Evolutionary conservation across 495 filamentous ascomycete species (phyloP), one percentile per base, ranked within the genome.

Genomic region (Choiromyces venosus): DNA sequence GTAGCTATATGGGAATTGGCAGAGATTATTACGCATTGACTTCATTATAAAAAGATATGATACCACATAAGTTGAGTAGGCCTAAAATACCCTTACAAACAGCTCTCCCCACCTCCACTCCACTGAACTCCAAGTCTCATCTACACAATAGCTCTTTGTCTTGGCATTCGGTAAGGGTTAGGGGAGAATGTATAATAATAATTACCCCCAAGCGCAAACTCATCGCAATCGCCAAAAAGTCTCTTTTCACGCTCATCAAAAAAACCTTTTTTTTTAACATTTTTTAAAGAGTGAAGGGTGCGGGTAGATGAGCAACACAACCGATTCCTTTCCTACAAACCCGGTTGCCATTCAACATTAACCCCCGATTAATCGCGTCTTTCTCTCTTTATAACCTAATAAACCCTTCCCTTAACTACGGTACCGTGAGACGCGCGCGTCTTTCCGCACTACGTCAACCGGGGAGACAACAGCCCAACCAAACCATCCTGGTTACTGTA

Each of bases 1-100:
- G 25, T 7, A 61, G 25, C 33, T 4, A 61, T 61, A 61, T 61
- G 33, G 10, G 52, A 83, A 84, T 37, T 86, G 84, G 46, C 39
- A 74, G 18, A 67, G 66, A 40, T 67, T 40, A 29, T 33, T 14
- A 1, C n/a, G 18, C 0, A 67, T 67, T 14, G 16, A 1, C 21
- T n/a, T 39, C 12, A n/a, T 37, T 67, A 33, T 14, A 21, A 7
- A 40, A 19, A n/a, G n/a, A n/a, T n/a, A n/a, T n/a, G 16, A n/a
- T 67, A 14, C n/a, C 36, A 12, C n/a, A 14, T 61, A 18, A 61
- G 33, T 33, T 56, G 14, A 12, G 14, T 61, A 33, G 52, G 52
- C 52, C 52, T 29, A 29, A 29, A 29, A 29, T 14, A 14, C 33
- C 8, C 52, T 12, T 0, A 29, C 46, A 29, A 25, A 12, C 16